Percentiles rank a stretch among this genome's conserved stretches.
These are phyloP conservation scores for Hanseniaspora vineae DNA, from an alignment of 805 yeast genomes.

Conservation along the genomic window DNA sequence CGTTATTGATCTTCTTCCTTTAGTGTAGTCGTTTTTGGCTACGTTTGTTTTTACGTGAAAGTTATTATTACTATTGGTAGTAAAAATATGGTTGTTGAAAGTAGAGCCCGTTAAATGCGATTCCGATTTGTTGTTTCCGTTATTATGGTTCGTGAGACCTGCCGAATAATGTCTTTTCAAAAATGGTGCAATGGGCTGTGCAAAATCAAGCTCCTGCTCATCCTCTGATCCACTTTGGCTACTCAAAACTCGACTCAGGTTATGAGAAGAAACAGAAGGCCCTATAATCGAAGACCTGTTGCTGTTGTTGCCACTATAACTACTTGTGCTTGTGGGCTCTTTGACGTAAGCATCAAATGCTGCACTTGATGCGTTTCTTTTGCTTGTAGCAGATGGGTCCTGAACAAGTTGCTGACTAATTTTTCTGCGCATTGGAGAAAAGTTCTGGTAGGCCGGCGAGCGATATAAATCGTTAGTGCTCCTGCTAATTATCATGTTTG, in stretches of 20 bases:
- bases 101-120: too few relatives aligned
- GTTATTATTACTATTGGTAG: too few relatives aligned
- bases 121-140: too few relatives aligned
- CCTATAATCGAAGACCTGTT: background rate
- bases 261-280: background rate
- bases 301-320: background rate
- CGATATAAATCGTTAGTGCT: slow-evolving; percentile 9
- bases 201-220: background rate
- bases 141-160: background rate
- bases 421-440: too few relatives aligned
- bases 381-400: slow-evolving; percentile 1
- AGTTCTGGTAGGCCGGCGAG: background rate
- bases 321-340: background rate
- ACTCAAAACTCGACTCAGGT: too few relatives aligned
- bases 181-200: background rate
- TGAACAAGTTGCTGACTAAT: too few relatives aligned
- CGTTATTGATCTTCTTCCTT: too few relatives aligned
- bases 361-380: slow-evolving; percentile 29
- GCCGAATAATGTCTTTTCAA: background rate
- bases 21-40: too few relatives aligned
- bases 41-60: too few relatives aligned
- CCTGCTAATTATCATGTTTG: slow-evolving; percentile 2
- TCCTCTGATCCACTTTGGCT: background rate
- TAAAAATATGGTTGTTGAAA: too few relatives aligned
- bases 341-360: slow-evolving; percentile 25